phyloP scores from a whole-genome alignment of 306 rosid species.

The Herpetospermum pedunculosum region DNA sequence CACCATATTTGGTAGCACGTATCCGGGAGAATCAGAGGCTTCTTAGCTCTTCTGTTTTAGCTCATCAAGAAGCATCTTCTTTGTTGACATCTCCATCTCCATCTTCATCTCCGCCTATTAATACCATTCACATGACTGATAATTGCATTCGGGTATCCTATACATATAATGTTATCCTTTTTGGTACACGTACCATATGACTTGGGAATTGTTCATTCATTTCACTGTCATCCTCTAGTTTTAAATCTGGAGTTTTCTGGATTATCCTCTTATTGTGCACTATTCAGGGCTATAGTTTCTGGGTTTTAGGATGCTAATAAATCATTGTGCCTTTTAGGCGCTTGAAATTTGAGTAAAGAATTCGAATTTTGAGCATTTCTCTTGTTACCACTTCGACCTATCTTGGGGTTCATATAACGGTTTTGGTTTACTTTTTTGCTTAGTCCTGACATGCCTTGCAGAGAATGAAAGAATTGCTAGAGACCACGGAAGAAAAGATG shows the following conservation, averaged over 20 bases:
- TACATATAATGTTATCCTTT: neutral
- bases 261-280: neutral
- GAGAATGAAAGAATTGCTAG: slow-evolving; percentile 71
- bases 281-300: neutral
- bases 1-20: slow-evolving; percentile 31
- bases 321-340: neutral
- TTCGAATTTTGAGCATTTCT: neutral
- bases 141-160: slow-evolving; percentile 51
- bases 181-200: neutral
- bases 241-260: neutral
- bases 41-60: slow-evolving; percentile 31
- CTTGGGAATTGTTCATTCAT: neutral
- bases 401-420: too few relatives aligned
- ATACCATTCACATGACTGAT: slow-evolving; percentile 50
- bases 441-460: slow-evolving; percentile 16
- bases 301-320: neutral
- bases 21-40: slow-evolving; percentile 46
- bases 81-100: slow-evolving; percentile 17
- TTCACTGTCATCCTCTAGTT: neutral
- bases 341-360: neutral
- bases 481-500: slow-evolving; percentile 32
- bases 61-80: slow-evolving; percentile 34
- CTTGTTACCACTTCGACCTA: neutral
- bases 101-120: slow-evolving; percentile 23
- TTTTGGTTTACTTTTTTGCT: neutral